Evolutionary conservation across 139 green algal species (phyloP).

Genomic region (Astrephomene gubernaculifera): DNA sequence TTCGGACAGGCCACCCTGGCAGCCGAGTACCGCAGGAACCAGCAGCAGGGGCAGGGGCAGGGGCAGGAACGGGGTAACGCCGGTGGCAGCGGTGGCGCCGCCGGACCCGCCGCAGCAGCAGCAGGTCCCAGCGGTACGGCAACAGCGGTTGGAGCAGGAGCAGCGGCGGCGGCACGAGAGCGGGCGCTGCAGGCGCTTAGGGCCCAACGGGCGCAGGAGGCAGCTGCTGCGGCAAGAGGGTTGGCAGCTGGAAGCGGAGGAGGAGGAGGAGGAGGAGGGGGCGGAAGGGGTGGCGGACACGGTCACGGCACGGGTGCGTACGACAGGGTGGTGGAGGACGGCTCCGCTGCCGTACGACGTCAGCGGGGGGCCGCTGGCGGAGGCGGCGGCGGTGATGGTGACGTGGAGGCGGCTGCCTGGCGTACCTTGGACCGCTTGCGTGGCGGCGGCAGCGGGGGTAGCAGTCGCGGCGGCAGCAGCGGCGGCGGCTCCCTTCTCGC

Average conservation of each 20-base stretch:
- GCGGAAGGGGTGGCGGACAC: background rate
- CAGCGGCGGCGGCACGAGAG: slow-evolving; percentile 7
- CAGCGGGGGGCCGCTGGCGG: background rate
- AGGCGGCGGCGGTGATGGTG: background rate
- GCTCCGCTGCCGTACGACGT: background rate
- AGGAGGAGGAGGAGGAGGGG: background rate
- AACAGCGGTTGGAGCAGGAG: no score
- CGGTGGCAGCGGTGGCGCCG: background rate
- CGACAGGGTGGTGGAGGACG: background rate
- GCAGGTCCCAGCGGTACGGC: no score
- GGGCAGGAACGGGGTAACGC: background rate
- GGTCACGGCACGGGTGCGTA: background rate
- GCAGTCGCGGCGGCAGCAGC: background rate
- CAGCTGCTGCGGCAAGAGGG: background rate
- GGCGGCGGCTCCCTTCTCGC: no score
- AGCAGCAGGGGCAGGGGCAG: background rate
- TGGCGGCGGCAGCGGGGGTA: background rate
- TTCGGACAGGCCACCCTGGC: slow-evolving; percentile 8
- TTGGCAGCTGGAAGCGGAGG: background rate
- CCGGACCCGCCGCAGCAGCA: background rate
- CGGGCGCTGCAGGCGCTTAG: slow-evolving; percentile 16
- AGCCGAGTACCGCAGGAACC: background rate
- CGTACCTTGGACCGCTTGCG: background rate
- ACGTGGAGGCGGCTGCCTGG: background rate
- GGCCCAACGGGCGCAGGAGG: slow-evolving; percentile 14